phyloP scores from a whole-genome alignment of 257 asterid genomes.

The Fraxinus excelsior region DNA sequence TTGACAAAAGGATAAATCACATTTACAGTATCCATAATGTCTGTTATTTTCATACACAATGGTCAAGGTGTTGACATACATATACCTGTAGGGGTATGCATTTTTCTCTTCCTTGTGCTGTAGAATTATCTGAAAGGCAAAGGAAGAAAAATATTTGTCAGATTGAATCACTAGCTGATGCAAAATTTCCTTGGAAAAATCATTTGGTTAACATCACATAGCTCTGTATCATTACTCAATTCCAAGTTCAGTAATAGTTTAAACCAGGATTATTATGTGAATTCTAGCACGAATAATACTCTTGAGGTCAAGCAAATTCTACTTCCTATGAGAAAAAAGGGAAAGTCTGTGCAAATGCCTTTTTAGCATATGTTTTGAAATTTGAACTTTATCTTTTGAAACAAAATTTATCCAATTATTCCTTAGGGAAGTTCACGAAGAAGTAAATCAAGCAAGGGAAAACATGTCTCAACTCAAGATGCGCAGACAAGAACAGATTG shows the following conservation, averaged over 20 bases:
- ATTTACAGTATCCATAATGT: background rate
- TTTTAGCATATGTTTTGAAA: background rate
- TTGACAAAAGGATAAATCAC: background rate
- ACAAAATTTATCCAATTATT: slow-evolving; percentile 2
- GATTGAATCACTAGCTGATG: background rate
- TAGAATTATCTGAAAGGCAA: background rate
- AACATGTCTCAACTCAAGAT: slow-evolving; percentile 75
- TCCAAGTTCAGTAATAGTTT: slow-evolving; percentile 5
- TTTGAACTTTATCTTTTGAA: background rate
- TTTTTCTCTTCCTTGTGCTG: background rate
- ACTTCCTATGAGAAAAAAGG: background rate
- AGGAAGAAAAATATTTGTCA: background rate
- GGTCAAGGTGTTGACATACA: background rate
- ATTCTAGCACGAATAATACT: background rate
- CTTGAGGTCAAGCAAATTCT: background rate
- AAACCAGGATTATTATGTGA: slow-evolving; percentile 13
- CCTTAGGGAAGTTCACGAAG: slow-evolving; percentile 93
- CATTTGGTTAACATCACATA: background rate
- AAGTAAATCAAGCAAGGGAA: slow-evolving; percentile 91
- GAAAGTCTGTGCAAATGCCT: background rate
- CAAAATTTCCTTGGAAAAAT: background rate
- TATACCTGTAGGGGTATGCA: background rate
- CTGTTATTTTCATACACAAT: background rate
- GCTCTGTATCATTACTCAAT: background rate
- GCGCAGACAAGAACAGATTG: slow-evolving; percentile 83